Conservation (phyloP, 768 basidiomycete genomes). For the Pilatotrama ljubarskyi region DNA sequence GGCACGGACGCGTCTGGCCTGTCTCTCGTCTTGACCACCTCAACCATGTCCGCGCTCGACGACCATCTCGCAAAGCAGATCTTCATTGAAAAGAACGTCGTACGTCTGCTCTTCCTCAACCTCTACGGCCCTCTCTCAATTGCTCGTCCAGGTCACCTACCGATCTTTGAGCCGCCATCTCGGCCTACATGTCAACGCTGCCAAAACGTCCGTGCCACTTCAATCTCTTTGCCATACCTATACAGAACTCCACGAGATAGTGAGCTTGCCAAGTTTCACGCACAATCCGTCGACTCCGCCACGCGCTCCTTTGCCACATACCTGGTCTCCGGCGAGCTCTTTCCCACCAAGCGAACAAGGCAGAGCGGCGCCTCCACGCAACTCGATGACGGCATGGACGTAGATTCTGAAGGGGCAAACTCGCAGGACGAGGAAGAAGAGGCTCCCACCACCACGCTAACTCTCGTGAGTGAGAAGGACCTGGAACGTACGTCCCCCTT, state of each 20-base stretch:
- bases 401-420: conserved; percentile 39
- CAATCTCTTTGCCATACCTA: background rate
- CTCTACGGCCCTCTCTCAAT: background rate
- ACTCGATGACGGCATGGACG: conserved; percentile 34
- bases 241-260: conserved; percentile 37
- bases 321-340: conserved; percentile 59
- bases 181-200: conserved; percentile 70
- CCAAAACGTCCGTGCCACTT: conserved; percentile 63
- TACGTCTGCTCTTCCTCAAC: conserved; percentile 25
- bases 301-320: conserved; percentile 65
- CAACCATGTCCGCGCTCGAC: conserved; percentile 8
- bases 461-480: conserved; percentile 62
- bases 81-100: conserved; percentile 44
- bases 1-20: conserved; percentile 7
- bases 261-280: conserved; percentile 61
- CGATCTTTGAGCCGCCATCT: conserved; percentile 73
- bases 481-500: conserved; percentile 55
- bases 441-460: conserved; percentile 47
- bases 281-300: conserved; percentile 41
- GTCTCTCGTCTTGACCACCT: background rate
- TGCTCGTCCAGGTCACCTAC: conserved; percentile 66
- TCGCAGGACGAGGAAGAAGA: conserved; percentile 41
- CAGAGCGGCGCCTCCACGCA: background rate
- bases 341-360: conserved; percentile 9
- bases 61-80: conserved; percentile 51